A percentile compares a stretch with the other conserved stretches of the same genome.
Evolutionary conservation across 2,329 filamentous ascomycete genomes (phyloP).

Genomic region (Saccharata proteae): DNA sequence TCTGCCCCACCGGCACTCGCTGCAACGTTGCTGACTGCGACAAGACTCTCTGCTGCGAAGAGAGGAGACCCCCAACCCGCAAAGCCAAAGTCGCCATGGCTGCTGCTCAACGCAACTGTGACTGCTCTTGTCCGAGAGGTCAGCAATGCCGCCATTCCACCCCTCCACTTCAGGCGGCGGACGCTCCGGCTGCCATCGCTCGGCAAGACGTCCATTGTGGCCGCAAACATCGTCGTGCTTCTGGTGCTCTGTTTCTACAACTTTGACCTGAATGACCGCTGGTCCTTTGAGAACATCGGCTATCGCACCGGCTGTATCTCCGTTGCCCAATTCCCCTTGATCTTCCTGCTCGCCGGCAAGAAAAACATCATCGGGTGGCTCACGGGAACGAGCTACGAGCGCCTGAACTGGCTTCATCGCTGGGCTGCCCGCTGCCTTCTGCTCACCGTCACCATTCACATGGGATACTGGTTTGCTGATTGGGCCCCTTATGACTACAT

Average conservation of each 20-base stretch:
- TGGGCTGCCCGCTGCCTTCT: constrained; percentile 61
- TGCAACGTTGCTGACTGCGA: constrained; percentile 7
- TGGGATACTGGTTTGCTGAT: constrained; percentile 55
- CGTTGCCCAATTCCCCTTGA: constrained; percentile 41
- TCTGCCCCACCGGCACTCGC: no score
- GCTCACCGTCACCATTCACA: constrained; percentile 55
- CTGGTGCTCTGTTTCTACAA: constrained; percentile 45
- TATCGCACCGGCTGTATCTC: constrained; percentile 44
- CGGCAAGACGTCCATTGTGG: constrained; percentile 27
- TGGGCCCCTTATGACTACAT: constrained; percentile 52
- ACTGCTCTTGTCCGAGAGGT: constrained; percentile 44
- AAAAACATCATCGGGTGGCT: constrained; percentile 49
- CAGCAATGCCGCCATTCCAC: constrained; percentile 33
- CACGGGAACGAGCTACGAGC: constrained; percentile 53
- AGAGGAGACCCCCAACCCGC: constrained; percentile 32
- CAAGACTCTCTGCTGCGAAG: constrained; percentile 33
- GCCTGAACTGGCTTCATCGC: constrained; percentile 61
- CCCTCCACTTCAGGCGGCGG: constrained; percentile 20
- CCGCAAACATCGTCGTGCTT: constrained; percentile 38
- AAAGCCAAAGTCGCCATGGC: constrained; percentile 40
- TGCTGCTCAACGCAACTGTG: constrained; percentile 37
- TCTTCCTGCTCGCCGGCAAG: constrained; percentile 44
- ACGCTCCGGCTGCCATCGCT: constrained; percentile 29
- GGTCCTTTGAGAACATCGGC: constrained; percentile 43
- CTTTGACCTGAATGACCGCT: constrained; percentile 36